A percentile compares a stretch with the other conserved stretches of the same genome.
Evolutionary conservation across 208 protist species (phyloP).

Genomic region (Crithidia thermophila): DNA sequence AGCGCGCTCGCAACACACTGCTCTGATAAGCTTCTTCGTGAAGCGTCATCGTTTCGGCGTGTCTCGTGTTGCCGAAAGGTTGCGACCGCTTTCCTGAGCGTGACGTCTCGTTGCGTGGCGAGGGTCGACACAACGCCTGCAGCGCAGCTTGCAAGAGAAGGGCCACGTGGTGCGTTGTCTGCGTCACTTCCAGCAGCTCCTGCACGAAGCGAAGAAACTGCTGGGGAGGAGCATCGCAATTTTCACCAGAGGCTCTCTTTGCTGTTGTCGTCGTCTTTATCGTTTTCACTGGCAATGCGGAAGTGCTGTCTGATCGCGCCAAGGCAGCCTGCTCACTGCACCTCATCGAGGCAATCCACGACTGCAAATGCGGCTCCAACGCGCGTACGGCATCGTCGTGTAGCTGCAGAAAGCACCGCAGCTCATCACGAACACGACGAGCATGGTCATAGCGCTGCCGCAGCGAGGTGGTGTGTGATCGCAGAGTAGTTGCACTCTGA

Average conservation of each 20-base stretch:
- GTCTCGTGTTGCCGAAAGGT: background rate
- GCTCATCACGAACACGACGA: slow-evolving; percentile 20
- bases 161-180: slow-evolving; percentile 19
- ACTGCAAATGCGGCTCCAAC: slow-evolving; percentile 25
- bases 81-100: no score
- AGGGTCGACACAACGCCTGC: slow-evolving; percentile 22
- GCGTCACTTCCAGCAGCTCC: slow-evolving; percentile 33
- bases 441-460: slow-evolving; percentile 33
- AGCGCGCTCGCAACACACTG: background rate
- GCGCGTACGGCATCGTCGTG: slow-evolving; percentile 30
- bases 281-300: no score
- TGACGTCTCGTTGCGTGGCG: background rate
- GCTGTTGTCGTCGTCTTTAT: background rate
- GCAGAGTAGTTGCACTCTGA: no score
- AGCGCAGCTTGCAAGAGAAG: slow-evolving; percentile 24
- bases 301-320: no score
- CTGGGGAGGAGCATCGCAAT: background rate
- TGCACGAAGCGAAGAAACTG: slow-evolving; percentile 12
- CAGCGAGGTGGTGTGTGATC: slow-evolving; percentile 10
- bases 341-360: slow-evolving; percentile 6
- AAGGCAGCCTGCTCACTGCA: background rate
- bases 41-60: no score
- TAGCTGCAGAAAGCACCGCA: slow-evolving; percentile 25
- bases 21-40: no score
- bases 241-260: background rate